Base-by-base conservation (phyloP, 345 rosid genomes). In the Turnera subulata region DNA sequence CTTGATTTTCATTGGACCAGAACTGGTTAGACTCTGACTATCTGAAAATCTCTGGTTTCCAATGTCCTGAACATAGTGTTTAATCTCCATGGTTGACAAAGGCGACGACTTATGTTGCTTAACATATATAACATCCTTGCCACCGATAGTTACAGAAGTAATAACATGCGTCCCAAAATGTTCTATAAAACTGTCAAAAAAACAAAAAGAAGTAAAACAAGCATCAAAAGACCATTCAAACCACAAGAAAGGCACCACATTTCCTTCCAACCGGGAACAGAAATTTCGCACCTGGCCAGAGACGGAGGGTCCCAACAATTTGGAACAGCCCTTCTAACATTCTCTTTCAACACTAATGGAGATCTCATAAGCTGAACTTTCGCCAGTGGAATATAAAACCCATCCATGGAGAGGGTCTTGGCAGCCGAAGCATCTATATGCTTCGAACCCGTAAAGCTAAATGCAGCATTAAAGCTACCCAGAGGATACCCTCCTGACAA, bases 91-190 rank as follows among this genome's bases (percentile, higher is more conserved):
- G 55, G 73, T 64, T 35, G 89, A 73, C 65, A 86, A 72, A 56
- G 84, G 78, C 8, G 94, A 86, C 39, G 94, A 74, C 10, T 70
- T 75, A 61, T 83, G 94, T n/a, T 86, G 89, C 69, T 77, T 83
- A 63, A 86, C 69, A 44, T 81, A 86, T 69, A 81, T 78, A 67
- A 76, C 73, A 76, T 86, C 94, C 74, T 81, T 86, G 46, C 94
- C 87, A 43, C 94, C 94, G 50, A 86, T 73, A 46, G 94, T 83
- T 48, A 83, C 79, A 21, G 94, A 86, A 24, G 84, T 71, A 39
- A 83, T 76, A 42, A 83, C 71, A 67, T 83, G 94, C 0, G 94
- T 86, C 64, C 94, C 94, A 62, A 77, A 83, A 65, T 71, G 78
- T 74, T 83, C 85, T 55, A 86, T 81, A 54, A 86, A 86, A 53